Base-by-base conservation (phyloP, 106 monocot genomes). In the Apostasia ramifera region DNA sequence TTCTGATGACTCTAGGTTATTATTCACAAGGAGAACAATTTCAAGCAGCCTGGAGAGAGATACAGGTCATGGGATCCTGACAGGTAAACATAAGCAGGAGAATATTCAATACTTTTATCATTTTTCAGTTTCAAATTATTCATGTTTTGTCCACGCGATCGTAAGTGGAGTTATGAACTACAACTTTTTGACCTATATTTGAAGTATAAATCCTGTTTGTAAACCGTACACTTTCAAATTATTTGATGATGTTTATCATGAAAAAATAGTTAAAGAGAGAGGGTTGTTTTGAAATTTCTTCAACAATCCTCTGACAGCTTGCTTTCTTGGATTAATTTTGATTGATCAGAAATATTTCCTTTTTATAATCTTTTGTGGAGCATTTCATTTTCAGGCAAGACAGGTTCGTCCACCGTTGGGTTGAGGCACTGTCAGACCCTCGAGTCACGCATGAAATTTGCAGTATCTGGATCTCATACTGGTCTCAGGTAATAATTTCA, bases 11-110 rank as follows among this genome's bases (percentile, higher is more conserved):
- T 68, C 50, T 81, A 92, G 97, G 59, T 51, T 65, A 44, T 79
- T 11, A 97, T 97, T 70, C 45, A 61, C 4, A 97, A 97, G 82
- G 97, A 92, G 74, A 92, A 92, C 79, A 92, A 97, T 66, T 97
- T 97, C 86, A 89, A 97, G 82, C 92, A 97, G 76, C 89, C 97
- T 70, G 97, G 97, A 65, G 92, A 92, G 85, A 84, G 97, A 75
- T 97, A 97, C 82, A 73, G 89, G 10, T 90, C 92, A 8, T 97
- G 74, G 58, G 86, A 72, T 55, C 79, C 97, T 49, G 87, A 84
- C 73, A 92, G 92, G 97, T 92, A 26, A 26, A 26, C 26, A 26
- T 26, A 26, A 26, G 26, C 26, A 26, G 26, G 26, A 26, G 26
- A 26, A 26, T 26, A 26, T 26, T 26, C 26, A 26, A 26, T 26